Evolutionary conservation across 75 land plant genomes (phyloP).

Genomic region (Selaginella tamariscina): DNA sequence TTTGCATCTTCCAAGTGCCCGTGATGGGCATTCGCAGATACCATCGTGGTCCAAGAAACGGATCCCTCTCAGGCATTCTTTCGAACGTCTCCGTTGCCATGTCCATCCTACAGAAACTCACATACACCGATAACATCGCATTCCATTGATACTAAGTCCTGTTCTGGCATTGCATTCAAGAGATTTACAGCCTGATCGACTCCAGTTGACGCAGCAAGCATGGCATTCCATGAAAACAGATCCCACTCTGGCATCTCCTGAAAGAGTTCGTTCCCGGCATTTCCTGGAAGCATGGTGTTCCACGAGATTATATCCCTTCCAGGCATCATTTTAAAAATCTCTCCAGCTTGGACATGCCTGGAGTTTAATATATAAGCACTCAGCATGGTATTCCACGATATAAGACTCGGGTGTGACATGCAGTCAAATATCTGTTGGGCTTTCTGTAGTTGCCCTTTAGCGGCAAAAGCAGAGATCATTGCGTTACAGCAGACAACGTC

Average conservation of each 20-base stretch:
- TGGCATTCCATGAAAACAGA: neutral
- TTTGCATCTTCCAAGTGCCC: neutral
- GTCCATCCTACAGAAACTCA: neutral
- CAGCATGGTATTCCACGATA: too few species aligned
- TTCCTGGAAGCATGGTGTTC: too few species aligned
- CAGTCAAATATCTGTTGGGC: too few species aligned
- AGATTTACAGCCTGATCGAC: neutral
- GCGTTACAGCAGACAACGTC: too few species aligned
- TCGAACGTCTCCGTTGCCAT: neutral
- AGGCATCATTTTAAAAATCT: neutral
- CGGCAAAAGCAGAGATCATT: too few species aligned
- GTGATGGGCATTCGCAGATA: neutral
- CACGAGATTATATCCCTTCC: neutral
- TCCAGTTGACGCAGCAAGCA: neutral
- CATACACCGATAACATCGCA: neutral
- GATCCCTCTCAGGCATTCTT: neutral
- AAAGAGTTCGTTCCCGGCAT: too few species aligned
- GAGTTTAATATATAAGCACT: too few species aligned
- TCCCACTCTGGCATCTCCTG: neutral
- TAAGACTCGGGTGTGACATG: too few species aligned
- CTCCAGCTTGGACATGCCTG: too few species aligned
- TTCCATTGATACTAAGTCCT: neutral
- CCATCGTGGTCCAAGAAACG: neutral
- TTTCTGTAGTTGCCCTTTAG: too few species aligned
- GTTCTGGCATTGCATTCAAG: neutral